Percentiles rank a stretch among this genome's conserved stretches.
Evolutionary conservation across 495 filamentous ascomycete genomes (phyloP).

Genomic region (Lepraria neglecta): DNA sequence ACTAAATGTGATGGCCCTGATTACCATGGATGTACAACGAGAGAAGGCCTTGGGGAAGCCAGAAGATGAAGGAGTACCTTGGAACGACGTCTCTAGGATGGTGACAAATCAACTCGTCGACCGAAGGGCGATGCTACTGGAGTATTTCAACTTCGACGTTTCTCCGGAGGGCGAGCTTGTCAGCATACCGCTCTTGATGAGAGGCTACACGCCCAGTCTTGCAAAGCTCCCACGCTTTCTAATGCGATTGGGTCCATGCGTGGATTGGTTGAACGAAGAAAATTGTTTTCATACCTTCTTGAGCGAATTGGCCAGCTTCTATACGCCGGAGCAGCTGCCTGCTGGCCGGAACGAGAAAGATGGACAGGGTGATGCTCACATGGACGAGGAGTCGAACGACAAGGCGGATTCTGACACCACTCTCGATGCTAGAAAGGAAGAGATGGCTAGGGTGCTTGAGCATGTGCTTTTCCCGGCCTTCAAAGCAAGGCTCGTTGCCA

Average conservation of each 20-base stretch:
- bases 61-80: slow-evolving; percentile 54
- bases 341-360: slow-evolving; percentile 25
- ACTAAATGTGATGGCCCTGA: slow-evolving; percentile 61
- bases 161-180: slow-evolving; percentile 68
- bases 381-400: slow-evolving; percentile 7
- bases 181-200: slow-evolving; percentile 76
- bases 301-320: slow-evolving; percentile 82
- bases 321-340: slow-evolving; percentile 80
- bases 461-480: slow-evolving; percentile 84
- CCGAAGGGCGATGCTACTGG: slow-evolving; percentile 75
- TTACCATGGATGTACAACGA: slow-evolving; percentile 64
- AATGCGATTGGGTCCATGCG: slow-evolving; percentile 78
- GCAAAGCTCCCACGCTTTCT: slow-evolving; percentile 87
- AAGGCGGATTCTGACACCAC: slow-evolving; percentile 39
- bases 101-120: slow-evolving; percentile 60
- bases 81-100: slow-evolving; percentile 55
- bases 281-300: slow-evolving; percentile 82
- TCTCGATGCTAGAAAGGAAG: slow-evolving; percentile 52
- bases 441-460: slow-evolving; percentile 69
- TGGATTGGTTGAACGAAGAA: slow-evolving; percentile 81
- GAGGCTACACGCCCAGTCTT: slow-evolving; percentile 78
- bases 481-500: slow-evolving; percentile 76
- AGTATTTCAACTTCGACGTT: slow-evolving; percentile 88
- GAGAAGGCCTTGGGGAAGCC: slow-evolving; percentile 41
- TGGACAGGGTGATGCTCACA: slow-evolving; percentile 11